phyloP scores from a whole-genome alignment of 805 yeast species.

The Sugiyamaella valdiviana region DNA sequence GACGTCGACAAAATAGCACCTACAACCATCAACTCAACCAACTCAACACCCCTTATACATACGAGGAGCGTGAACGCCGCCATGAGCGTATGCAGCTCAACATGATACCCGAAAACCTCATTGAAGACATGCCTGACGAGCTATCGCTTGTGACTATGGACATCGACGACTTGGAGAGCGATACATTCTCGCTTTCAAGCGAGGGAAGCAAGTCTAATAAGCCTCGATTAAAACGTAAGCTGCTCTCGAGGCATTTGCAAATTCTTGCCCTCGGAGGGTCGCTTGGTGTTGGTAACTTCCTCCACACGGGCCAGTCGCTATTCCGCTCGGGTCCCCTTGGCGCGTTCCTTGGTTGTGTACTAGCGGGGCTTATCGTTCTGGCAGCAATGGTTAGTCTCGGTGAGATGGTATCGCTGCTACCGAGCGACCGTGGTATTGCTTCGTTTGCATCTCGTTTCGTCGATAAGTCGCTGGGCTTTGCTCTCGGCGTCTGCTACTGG shows the following conservation, averaged over 20 bases:
- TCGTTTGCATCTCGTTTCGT: conserved; percentile 68
- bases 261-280: conserved; percentile 78
- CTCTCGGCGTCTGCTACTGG: conserved; percentile 70
- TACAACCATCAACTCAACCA: conserved; percentile 22
- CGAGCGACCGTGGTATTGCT: conserved; percentile 72
- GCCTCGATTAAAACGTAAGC: conserved; percentile 42
- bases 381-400: conserved; percentile 70
- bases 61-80: conserved; percentile 14
- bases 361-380: conserved; percentile 60
- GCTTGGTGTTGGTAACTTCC: conserved; percentile 66
- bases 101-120: neutral
- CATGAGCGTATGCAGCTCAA: neutral
- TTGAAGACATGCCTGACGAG: conserved; percentile 14
- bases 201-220: conserved; percentile 8
- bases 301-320: conserved; percentile 67
- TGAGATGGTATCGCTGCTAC: conserved; percentile 74
- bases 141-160: conserved; percentile 25
- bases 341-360: conserved; percentile 55
- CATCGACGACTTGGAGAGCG: conserved; percentile 23
- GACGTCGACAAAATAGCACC: conserved; percentile 19
- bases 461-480: conserved; percentile 54
- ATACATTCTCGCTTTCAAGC: conserved; percentile 13
- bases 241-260: conserved; percentile 62
- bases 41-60: conserved; percentile 18
- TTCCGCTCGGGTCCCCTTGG: conserved; percentile 75